phyloP scores from a whole-genome alignment of 441 rosid species.

The Populus trichocarpa region DNA sequence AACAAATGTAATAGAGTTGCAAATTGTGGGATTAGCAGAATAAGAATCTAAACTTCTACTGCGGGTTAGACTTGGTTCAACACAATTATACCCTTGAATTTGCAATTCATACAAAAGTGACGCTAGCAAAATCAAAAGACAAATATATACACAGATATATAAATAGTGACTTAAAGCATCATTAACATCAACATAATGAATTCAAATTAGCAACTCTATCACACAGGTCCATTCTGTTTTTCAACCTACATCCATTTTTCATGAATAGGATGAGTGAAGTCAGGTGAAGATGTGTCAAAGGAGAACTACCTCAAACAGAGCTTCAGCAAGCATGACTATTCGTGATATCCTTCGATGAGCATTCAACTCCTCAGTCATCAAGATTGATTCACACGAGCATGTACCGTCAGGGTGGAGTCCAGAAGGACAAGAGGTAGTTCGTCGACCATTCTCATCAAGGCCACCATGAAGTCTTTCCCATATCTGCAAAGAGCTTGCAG shows the following conservation, averaged over 20 bases:
- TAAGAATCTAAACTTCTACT: not conserved
- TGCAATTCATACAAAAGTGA: not conserved
- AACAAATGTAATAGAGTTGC: not conserved
- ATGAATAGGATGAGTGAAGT: not conserved
- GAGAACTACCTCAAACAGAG: slow-evolving; percentile 60
- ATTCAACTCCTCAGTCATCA: slow-evolving; percentile 41
- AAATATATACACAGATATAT: not conserved
- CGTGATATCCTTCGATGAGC: slow-evolving; percentile 62
- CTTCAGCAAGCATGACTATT: slow-evolving; percentile 78
- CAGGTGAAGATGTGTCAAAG: slow-evolving; percentile 3
- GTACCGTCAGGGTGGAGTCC: slow-evolving; percentile 59
- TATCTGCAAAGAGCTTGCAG: slow-evolving; percentile 32
- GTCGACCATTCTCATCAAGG: slow-evolving; percentile 38
- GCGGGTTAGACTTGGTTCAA: not conserved
- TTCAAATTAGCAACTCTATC: not conserved
- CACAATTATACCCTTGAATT: not conserved
- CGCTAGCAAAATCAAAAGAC: too few species aligned
- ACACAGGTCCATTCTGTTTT: not conserved
- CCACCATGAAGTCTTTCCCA: slow-evolving; percentile 63
- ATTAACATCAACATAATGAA: not conserved
- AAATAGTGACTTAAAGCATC: not conserved
- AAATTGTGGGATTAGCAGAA: not conserved
- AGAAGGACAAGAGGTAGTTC: slow-evolving; percentile 45
- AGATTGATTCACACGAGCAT: slow-evolving; percentile 57
- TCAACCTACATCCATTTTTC: not conserved